Evolutionary conservation across 2,329 filamentous ascomycete genomes (phyloP).

Genomic region (Sporothrix schenckii): DNA sequence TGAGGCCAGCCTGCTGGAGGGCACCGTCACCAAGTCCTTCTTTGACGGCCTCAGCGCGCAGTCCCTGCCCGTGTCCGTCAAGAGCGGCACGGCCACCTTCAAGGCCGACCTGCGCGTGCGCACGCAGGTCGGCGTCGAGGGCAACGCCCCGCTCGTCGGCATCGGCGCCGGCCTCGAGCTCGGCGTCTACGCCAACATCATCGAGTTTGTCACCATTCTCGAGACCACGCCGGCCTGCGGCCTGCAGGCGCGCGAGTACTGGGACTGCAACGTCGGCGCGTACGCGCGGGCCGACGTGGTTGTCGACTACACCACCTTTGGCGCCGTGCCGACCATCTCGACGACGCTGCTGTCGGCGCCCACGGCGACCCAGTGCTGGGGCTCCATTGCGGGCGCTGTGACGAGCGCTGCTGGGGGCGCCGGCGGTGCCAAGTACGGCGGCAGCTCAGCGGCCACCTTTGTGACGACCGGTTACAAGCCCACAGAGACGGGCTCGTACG

Average conservation of each 20-base stretch:
- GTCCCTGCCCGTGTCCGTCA: constrained; percentile 53
- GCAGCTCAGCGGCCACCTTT: background rate
- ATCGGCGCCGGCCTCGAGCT: constrained; percentile 50
- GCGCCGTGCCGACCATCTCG: constrained; percentile 48
- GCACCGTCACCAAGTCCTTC: constrained; percentile 51
- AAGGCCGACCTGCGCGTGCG: constrained; percentile 56
- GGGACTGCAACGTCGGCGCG: constrained; percentile 48
- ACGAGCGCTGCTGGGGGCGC: background rate
- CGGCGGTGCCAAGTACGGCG: constrained; percentile 1
- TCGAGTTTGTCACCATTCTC: constrained; percentile 55
- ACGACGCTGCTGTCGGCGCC: constrained; percentile 46
- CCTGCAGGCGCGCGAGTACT: constrained; percentile 44
- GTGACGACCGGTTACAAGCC: background rate
- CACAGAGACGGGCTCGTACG: constrained; percentile 8
- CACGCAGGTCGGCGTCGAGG: constrained; percentile 49
- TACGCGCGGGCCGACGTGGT: constrained; percentile 44
- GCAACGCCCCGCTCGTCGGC: constrained; percentile 40
- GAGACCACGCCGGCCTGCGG: constrained; percentile 45
- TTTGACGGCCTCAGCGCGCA: constrained; percentile 50
- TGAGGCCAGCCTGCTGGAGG: constrained; percentile 48
- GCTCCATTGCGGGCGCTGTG: constrained; percentile 28
- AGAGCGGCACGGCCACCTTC: constrained; percentile 52
- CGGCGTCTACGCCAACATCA: constrained; percentile 55
- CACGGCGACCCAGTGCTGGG: constrained; percentile 45
- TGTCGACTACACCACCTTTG: constrained; percentile 46